Conservation (phyloP, 352 stramenopile species). For the Globisporangium apiculatum region DNA sequence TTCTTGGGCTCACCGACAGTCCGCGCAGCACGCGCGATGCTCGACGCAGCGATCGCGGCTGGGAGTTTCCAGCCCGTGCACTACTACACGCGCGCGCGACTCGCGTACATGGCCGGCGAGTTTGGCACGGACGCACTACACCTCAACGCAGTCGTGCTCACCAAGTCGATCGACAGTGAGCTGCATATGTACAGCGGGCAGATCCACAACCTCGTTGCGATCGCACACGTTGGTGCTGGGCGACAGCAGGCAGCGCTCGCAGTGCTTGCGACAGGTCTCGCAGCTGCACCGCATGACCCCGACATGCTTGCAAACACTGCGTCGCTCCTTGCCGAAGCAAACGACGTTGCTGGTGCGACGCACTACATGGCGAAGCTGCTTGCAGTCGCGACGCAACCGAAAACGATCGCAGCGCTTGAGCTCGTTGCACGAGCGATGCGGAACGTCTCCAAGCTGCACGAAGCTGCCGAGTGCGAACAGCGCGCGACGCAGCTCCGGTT, state of each 20-base stretch:
- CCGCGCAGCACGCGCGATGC: slow-evolving; percentile 12
- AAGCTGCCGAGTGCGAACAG: background rate
- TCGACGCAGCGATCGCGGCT: slow-evolving; percentile 27
- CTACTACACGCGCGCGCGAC: slow-evolving; percentile 27
- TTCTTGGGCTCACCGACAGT: slow-evolving; percentile 27
- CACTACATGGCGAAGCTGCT: slow-evolving; percentile 18
- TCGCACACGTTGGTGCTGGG: slow-evolving; percentile 19
- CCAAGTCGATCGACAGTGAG: slow-evolving; percentile 31
- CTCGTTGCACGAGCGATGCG: slow-evolving; percentile 12
- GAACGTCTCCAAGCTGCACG: background rate
- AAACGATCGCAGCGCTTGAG: slow-evolving; percentile 11
- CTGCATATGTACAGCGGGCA: slow-evolving; percentile 20
- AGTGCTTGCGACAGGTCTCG: slow-evolving; percentile 26
- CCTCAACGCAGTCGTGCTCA: slow-evolving; percentile 24
- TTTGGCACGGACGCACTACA: slow-evolving; percentile 15
- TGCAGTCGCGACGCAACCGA: slow-evolving; percentile 10
- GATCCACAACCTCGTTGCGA: slow-evolving; percentile 49
- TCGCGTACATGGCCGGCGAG: slow-evolving; percentile 30
- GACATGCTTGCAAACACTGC: slow-evolving; percentile 46
- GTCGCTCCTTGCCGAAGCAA: slow-evolving; percentile 20
- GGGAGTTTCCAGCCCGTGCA: slow-evolving; percentile 27
- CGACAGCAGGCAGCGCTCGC: slow-evolving; percentile 22
- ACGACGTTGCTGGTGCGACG: slow-evolving; percentile 14
- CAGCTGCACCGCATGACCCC: slow-evolving; percentile 24
- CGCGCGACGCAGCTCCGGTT: background rate